These are phyloP conservation scores for Mycena rebaudengoi DNA, from an alignment of 768 basidiomycete species.

Conservation along the genomic window DNA sequence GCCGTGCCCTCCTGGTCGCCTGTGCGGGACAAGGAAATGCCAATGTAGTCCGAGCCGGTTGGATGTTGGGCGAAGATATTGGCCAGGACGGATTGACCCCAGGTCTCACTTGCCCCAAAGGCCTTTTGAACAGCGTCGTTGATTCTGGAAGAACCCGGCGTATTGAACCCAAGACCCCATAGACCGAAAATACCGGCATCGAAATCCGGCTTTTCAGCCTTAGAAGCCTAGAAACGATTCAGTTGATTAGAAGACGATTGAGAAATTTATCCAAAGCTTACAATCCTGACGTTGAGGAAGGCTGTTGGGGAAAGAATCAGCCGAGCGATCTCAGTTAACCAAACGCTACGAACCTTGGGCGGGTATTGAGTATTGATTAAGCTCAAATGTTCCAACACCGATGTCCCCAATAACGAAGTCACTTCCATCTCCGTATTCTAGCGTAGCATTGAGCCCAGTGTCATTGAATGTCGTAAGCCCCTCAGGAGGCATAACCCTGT, in stretches of 20 bases:
- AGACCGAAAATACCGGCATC: constrained; percentile 20
- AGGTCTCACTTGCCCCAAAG: not conserved
- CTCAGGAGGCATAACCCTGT: constrained; percentile 25
- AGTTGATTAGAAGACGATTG: too few species aligned
- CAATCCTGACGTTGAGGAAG: constrained; percentile 19
- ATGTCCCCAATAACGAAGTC: constrained; percentile 23
- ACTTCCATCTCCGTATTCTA: constrained; percentile 20
- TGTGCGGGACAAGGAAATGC: constrained; percentile 20
- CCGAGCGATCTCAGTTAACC: not conserved
- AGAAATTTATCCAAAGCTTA: not conserved
- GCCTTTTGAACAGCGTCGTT: constrained; percentile 18
- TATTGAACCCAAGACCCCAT: constrained; percentile 25
- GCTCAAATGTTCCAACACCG: constrained; percentile 20
- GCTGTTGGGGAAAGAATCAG: not conserved
- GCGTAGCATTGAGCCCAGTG: constrained; percentile 16
- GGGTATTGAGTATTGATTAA: constrained; percentile 9
- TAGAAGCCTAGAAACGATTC: constrained; percentile 6
- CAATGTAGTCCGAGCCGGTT: constrained; percentile 16
- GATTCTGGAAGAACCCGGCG: constrained; percentile 10
- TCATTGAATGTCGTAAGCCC: constrained; percentile 24
- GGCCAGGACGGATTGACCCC: constrained; percentile 23
- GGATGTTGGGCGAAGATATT: constrained; percentile 22
- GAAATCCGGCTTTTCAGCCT: constrained; percentile 15
- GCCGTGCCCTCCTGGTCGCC: constrained; percentile 21
- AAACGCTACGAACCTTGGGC: constrained; percentile 11